Evolutionary conservation across 768 basidiomycete genomes (phyloP).

Genomic region (Suillus plorans): DNA sequence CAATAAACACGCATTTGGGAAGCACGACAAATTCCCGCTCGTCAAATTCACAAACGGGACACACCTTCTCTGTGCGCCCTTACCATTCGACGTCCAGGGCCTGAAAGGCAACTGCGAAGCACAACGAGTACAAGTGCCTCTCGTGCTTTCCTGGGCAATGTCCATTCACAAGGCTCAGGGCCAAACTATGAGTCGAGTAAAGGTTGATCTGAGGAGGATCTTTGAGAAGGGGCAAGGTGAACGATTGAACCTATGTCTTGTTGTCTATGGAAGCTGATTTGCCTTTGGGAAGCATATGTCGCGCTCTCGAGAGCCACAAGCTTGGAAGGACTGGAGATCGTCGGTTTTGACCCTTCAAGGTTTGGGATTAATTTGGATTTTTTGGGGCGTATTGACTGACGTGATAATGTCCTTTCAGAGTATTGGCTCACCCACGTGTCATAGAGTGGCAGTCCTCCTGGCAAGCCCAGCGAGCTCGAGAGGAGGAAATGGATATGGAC

Average conservation of each 20-base stretch:
- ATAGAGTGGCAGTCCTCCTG: slow-evolving; percentile 31
- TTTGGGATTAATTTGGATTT: slow-evolving; percentile 13
- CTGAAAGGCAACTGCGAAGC: slow-evolving; percentile 35
- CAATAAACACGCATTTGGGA: slow-evolving; percentile 13
- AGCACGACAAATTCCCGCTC: slow-evolving; percentile 30
- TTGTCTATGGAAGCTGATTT: slow-evolving; percentile 2
- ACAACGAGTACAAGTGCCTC: slow-evolving; percentile 56
- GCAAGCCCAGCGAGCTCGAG: slow-evolving; percentile 19
- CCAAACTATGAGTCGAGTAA: slow-evolving; percentile 91
- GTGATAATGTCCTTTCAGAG: slow-evolving; percentile 22
- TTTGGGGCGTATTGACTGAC: not conserved
- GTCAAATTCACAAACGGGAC: slow-evolving; percentile 35
- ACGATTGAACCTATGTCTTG: not conserved
- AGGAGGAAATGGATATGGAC: slow-evolving; percentile 34
- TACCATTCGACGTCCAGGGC: slow-evolving; percentile 35
- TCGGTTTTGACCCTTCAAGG: slow-evolving; percentile 35
- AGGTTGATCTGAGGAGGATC: slow-evolving; percentile 85
- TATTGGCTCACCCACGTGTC: slow-evolving; percentile 36
- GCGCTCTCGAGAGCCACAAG: slow-evolving; percentile 40
- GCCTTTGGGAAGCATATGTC: slow-evolving; percentile 29
- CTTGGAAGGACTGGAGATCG: slow-evolving; percentile 40
- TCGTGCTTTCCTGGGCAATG: slow-evolving; percentile 96
- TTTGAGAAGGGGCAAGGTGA: slow-evolving; percentile 80
- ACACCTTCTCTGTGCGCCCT: slow-evolving; percentile 30
- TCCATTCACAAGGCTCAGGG: slow-evolving; percentile 98